Percentiles rank a stretch among this genome's conserved stretches.
phyloP scores from a whole-genome alignment of 1,284 basidiomycete species.

The Boletus semigastroideus region DNA sequence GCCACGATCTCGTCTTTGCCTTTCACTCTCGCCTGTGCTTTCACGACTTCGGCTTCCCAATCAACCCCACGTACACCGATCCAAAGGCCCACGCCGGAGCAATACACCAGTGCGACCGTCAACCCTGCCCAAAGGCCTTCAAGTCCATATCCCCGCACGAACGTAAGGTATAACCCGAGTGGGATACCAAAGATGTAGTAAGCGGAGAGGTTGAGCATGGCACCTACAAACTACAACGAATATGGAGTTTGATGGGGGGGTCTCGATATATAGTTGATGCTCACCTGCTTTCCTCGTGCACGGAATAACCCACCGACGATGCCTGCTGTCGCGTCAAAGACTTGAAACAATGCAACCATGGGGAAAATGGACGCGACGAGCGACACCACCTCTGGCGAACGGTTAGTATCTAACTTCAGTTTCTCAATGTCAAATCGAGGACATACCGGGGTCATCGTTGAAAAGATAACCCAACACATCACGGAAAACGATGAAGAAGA shows the following conservation, averaged over 20 bases:
- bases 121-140: conserved; percentile 71
- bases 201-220: conserved; percentile 60
- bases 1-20: conserved; percentile 14
- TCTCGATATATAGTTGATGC: conserved; percentile 1
- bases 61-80: conserved; percentile 50
- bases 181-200: conserved; percentile 72
- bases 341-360: conserved; percentile 77
- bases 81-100: conserved; percentile 48
- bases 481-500: conserved; percentile 73
- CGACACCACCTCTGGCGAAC: conserved; percentile 50
- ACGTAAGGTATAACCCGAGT: conserved; percentile 65
- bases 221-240: conserved; percentile 47
- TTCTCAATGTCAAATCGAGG: neutral
- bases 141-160: conserved; percentile 47
- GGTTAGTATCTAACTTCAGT: conserved; percentile 7
- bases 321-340: conserved; percentile 72
- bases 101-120: conserved; percentile 59
- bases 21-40: conserved; percentile 40
- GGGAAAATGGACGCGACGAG: conserved; percentile 77
- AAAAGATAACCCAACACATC: conserved; percentile 80
- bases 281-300: conserved; percentile 70
- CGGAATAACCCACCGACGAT: conserved; percentile 78
- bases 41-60: conserved; percentile 62
- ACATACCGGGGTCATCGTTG: conserved; percentile 73
- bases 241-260: neutral